Evolutionary conservation across 2,329 filamentous ascomycete species (phyloP), one percentile per base, ranked within the genome.

Genomic region (Xylaria arbuscula): DNA sequence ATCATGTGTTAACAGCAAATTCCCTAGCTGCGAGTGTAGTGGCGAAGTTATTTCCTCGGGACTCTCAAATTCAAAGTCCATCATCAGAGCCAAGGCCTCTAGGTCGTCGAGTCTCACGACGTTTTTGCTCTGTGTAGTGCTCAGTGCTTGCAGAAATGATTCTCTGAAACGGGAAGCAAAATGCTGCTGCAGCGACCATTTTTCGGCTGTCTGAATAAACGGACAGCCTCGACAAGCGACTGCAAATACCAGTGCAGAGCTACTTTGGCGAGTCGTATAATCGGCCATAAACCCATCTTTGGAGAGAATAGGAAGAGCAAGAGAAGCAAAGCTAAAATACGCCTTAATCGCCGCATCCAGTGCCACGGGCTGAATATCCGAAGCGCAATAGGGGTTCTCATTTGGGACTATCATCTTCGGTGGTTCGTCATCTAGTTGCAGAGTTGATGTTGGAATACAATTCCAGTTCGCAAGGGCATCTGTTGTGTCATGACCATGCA

Each of bases 101-200:
- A 70, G 55, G 19, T 70, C 67, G 19, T 70, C 67, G n/a, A 70
- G 64, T 22, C 64, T 62, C 32, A 70, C 55, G 45, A 55, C 22
- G 15, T 61, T 17, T 45, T 50, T 42, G 9, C n/a, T 47, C 5
- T 22, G 15, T 22, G 60, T 13, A 48, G 15, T 51, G 36, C 60
- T 62, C n/a, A 60, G 50, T 50, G 60, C 64, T 36, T 61, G 36
- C 10, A 70, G 60, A 22, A 67, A 70, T 11, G 64, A 10, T 56
- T 70, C 60, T 42, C 60, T 62, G 38, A 67, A 70, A 2, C 28
- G 45, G 42, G 60, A 67, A 42, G 67, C 67, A 54, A 70, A 32
- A 22, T n/a, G 56, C 28, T 67, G 60, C 40, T 67, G 67, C 1
- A 70, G 9, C 19, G 42, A 38, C 64, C 64, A 70, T 50, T 64